Evolutionary conservation across 1,139 yeast species (phyloP), one percentile per base, ranked within the genome.

Genomic region (Nakaseomyces kungkrabaensis): DNA sequence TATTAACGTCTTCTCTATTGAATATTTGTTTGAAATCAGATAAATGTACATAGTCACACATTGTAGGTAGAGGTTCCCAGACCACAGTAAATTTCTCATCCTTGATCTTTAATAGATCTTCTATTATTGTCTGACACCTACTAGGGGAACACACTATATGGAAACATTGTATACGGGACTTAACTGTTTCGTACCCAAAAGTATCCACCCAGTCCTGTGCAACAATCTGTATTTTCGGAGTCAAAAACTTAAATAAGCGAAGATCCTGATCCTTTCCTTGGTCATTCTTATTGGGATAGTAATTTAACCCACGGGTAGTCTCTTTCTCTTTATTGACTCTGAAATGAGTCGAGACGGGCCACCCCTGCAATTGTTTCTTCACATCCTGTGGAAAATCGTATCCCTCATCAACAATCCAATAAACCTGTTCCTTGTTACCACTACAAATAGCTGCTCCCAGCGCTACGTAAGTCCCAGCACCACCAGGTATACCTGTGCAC

Each of bases 41-140:
- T 41, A 75, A 69, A 52, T 78, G 74, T 41, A 73, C 79, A 0
- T 78, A 73, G 0, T 65, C 65, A 61, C 96, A 87, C 26, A 77
- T 78, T 51, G 81, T 85, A 0, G 97, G 97, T 8, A 86, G 77
- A 0, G 97, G 97, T 65, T 90, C 97, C 81, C 90, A 90, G 0
- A 86, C 76, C 7, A 74, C 61, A 2, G 56, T n/a, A 46, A 89
- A 0, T 84, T 76, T 8, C 43, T 32, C 50, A 3, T 51, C 50
- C 10, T 37, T 37, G 33, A 53, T 43, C 45, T 52, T 48, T 44
- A 52, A 47, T 40, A 79, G 59, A 34, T 68, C 60, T 5, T 65
- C 66, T 13, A 79, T 62, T 44, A 83, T 74, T 22, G 72, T 73
- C 4, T 63, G 57, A 50, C 82, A 81, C 43, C 96, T 64, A 5